phyloP scores from a whole-genome alignment of 345 rosid genomes.

The Hirschfeldia incana region DNA sequence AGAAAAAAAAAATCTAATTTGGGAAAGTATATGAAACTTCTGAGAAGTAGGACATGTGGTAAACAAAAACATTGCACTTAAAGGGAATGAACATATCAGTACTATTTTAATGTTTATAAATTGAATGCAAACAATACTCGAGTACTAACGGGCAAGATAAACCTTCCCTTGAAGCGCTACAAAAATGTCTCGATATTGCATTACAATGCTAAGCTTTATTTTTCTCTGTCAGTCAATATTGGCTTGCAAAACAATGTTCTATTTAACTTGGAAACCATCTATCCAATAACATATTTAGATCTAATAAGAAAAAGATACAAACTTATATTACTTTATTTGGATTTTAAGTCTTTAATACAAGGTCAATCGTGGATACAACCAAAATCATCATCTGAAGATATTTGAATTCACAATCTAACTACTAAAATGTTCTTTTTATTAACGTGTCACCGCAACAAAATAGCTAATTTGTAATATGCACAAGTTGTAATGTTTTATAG shows the following conservation, averaged over 20 bases:
- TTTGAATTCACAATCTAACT: neutral
- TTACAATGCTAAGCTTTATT: neutral
- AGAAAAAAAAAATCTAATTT: conserved; percentile 16
- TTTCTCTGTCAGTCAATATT: neutral
- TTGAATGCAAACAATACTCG: conserved; percentile 1
- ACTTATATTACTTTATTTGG: neutral
- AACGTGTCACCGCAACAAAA: neutral
- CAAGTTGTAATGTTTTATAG: conserved; percentile 2
- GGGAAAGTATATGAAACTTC: conserved; percentile 9
- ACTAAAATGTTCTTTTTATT: neutral
- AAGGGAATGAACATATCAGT: neutral
- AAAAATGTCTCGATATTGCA: neutral
- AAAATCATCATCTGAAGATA: neutral
- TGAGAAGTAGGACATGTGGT: neutral
- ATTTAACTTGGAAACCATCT: neutral
- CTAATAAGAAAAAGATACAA: neutral
- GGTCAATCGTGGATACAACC: neutral
- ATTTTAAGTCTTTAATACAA: neutral
- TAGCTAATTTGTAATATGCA: conserved; percentile 6
- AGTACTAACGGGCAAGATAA: conserved; percentile 33
- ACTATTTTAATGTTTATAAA: neutral
- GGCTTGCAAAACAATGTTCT: conserved; percentile 2
- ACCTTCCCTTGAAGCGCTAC: conserved; percentile 30
- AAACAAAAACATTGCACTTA: conserved; percentile 13
- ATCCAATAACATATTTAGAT: neutral